Base-by-base conservation (phyloP, 805 yeast genomes). In the Sungouiozyma intestinalis region DNA sequence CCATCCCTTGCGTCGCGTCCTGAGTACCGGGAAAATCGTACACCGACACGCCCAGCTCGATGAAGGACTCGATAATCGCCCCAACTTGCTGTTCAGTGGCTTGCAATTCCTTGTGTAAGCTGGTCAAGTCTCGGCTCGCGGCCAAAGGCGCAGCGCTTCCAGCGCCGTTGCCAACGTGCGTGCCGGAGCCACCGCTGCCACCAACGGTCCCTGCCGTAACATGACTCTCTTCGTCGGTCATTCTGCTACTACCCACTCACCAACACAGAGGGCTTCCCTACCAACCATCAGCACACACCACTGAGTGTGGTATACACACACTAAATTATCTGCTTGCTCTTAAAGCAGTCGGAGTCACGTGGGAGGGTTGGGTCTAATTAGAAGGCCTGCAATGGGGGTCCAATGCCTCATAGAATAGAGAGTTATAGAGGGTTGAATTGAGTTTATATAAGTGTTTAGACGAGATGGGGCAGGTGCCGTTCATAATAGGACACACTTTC, bases 21-120 rank as follows among this genome's bases (percentile, higher is more conserved):
- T 73, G 79, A 2, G 94, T 86, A 9, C 94, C 96, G 48, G 87
- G 88, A 57, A 81, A 86, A 63, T 90, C 98, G 61, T 92, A 95
- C 2, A 87, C 88, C 40, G 88, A 76, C 14, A 90, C 88, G 3
- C 96, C 97, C 17, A 88, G 67, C 57, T 90, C 96, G 16, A 87
- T 78, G 43, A 88, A 76, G 6, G 94, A 80, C 57, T 90, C 96
- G 9, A 82, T 74, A 4, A 79, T 63, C 17, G 73, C 69, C 17
- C 76, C 71, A 2, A 68, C 54, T 18, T 63, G 64, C 29, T 59
- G 57, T 42, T 57, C 64, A 0, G 65, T 48, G 7, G 40, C 31
- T 6, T 47, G 55, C 17, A 64, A 42, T 33, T 60, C 62, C 4
- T 47, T 45, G n/a, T 63, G 64, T 20, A 61, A 32, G 14, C 35